Conservation (phyloP, 2,329 filamentous ascomycete genomes). For the Neofusicoccum sp. region DNA sequence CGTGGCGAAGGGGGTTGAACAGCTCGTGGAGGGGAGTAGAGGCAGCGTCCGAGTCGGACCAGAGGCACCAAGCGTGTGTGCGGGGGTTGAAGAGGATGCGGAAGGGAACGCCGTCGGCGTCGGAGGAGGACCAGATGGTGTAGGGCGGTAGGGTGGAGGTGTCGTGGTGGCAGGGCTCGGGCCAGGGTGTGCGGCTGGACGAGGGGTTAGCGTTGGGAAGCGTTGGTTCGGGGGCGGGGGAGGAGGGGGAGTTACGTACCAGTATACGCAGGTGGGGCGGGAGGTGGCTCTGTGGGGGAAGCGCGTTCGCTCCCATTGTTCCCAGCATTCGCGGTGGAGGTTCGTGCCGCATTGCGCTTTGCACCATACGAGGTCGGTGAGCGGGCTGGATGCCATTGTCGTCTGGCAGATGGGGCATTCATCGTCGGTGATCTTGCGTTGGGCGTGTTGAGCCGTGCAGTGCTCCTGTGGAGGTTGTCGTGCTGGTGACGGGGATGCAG, state of each 20-base stretch:
- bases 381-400: slow-evolving; percentile 45
- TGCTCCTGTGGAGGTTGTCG: background rate
- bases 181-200: background rate
- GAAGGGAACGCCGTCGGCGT: background rate
- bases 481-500: background rate
- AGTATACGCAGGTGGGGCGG: background rate
- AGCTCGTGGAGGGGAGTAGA: slow-evolving; percentile 22
- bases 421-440: slow-evolving; percentile 39
- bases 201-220: background rate
- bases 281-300: background rate
- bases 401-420: slow-evolving; percentile 61
- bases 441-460: background rate
- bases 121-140: background rate
- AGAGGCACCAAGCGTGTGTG: background rate
- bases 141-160: background rate
- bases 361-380: slow-evolving; percentile 47
- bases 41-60: background rate
- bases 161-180: background rate
- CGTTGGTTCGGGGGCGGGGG: no score
- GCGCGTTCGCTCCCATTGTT: slow-evolving; percentile 44
- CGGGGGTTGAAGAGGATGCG: background rate
- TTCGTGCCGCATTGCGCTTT: slow-evolving; percentile 62
- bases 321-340: slow-evolving; percentile 58
- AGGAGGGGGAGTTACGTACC: background rate
- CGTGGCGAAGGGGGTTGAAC: background rate